These are phyloP conservation scores for Penicillium sp. DNA, from an alignment of 2,329 filamentous ascomycete species.

Conservation along the genomic window DNA sequence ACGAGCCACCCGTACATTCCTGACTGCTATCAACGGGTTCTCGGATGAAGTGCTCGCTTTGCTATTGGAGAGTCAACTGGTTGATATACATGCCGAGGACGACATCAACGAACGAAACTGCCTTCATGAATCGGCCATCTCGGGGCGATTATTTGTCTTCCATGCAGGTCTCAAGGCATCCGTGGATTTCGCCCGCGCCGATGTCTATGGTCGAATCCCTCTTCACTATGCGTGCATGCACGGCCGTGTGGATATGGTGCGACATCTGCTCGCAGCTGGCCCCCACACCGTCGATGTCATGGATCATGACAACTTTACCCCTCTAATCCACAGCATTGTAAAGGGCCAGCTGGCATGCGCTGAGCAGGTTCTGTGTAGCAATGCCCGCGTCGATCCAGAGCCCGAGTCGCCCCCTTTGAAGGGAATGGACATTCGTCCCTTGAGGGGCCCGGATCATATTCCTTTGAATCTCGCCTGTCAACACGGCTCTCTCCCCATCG, in stretches of 20 bases:
- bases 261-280: conserved; percentile 67
- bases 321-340: conserved; percentile 90
- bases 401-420: conserved; percentile 42
- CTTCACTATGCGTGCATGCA: conserved; percentile 97
- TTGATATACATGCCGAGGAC: conserved; percentile 90
- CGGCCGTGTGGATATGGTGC: conserved; percentile 79
- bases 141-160: conserved; percentile 77
- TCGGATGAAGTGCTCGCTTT: conserved; percentile 71
- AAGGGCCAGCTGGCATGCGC: conserved; percentile 81
- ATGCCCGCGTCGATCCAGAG: conserved; percentile 80
- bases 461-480: conserved; percentile 94
- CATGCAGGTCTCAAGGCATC: conserved; percentile 69
- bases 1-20: conserved; percentile 82
- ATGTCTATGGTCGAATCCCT: conserved; percentile 91
- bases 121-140: conserved; percentile 93
- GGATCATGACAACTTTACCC: conserved; percentile 96
- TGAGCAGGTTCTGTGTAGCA: conserved; percentile 69
- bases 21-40: conserved; percentile 84
- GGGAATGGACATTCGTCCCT: neutral
- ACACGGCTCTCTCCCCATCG: conserved; percentile 80
- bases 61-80: conserved; percentile 74
- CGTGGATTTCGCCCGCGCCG: conserved; percentile 75
- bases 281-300: conserved; percentile 77
- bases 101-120: conserved; percentile 98
- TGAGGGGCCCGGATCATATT: conserved; percentile 76